Evolutionary conservation across 345 rosid genomes (phyloP), one percentile per base, ranked within the genome.

Genomic region (Kernera saxatilis): DNA sequence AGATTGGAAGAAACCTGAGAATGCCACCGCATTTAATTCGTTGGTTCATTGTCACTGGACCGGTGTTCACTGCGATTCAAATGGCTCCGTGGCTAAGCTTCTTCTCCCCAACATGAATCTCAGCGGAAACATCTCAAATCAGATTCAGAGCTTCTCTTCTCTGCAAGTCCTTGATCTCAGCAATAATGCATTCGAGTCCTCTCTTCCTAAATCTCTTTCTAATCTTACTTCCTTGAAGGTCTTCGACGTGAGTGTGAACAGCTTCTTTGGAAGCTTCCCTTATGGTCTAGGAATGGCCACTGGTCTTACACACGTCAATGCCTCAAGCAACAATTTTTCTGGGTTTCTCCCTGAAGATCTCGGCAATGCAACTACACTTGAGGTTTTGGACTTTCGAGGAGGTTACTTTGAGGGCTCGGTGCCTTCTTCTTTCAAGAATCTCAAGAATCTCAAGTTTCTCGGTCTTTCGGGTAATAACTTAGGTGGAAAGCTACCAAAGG

Each of bases 331-430:
- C 81, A 87, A 85, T 73, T 91, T 93, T 64, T 85, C 84, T 2
- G 97, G 98, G 9, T 52, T 73, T 80, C 86, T 91, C 9, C 97
- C 94, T 0, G 92, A 82, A 68, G 98, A 93, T 83, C 89, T 93
- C 10, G 87, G 92, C 49, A 86, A 85, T 55, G 87, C 93, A 48
- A 84, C 88, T 5, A 23, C 71, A 7, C 86, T 93, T 21, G 85
- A 83, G 69, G 86, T 68, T 76, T 51, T 93, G 33, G 98, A 93
- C 72, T 71, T 93, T 54, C 80, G 96, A 77, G 97, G 97, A 69
- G 87, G 90, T 77, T 88, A 79, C 71, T 84, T 91, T 5, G 81
- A 80, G 40, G 97, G 97, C 11, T 57, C 83, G 0, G 40, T 86
- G 64, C 91, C 93, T 21, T 57, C 52, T 18, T 79, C 87, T 22